Evolutionary conservation across 208 protist species (phyloP).

Genomic region (Angomonas ambiguus): DNA sequence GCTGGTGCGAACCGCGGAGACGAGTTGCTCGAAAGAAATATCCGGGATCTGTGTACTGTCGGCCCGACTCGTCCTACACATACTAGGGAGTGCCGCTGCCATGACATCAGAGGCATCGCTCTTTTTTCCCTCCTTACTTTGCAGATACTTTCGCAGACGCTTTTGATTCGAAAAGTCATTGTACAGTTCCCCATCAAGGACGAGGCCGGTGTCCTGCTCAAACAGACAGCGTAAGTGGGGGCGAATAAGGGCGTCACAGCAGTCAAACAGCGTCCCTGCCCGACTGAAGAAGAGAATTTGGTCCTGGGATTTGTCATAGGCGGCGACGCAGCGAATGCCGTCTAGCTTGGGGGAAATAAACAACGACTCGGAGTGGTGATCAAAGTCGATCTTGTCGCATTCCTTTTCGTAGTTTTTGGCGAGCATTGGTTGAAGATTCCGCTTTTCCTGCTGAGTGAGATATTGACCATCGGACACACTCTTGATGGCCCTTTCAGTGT

Average conservation of each 20-base stretch:
- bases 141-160: neutral
- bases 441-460: constrained; percentile 46
- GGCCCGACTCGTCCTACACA: neutral
- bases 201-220: constrained; percentile 59
- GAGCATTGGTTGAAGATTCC: constrained; percentile 87
- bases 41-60: constrained; percentile 7
- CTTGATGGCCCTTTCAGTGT: constrained; percentile 64
- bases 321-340: constrained; percentile 83
- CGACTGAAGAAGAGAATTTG: constrained; percentile 77
- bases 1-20: constrained; percentile 75
- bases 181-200: constrained; percentile 89
- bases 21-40: constrained; percentile 66
- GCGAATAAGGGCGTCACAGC: constrained; percentile 70
- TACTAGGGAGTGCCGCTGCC: neutral
- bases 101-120: neutral
- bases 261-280: constrained; percentile 83
- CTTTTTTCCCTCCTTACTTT: neutral
- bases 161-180: constrained; percentile 54
- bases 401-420: constrained; percentile 77
- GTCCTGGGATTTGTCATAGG: constrained; percentile 48
- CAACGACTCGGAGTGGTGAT: constrained; percentile 29
- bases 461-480: constrained; percentile 70
- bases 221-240: constrained; percentile 57
- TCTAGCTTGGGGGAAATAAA: constrained; percentile 87
- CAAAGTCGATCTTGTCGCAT: constrained; percentile 33